Evolutionary conservation across 345 rosid species (phyloP), one percentile per base, ranked within the genome.

Genomic region (Acer saccharum): DNA sequence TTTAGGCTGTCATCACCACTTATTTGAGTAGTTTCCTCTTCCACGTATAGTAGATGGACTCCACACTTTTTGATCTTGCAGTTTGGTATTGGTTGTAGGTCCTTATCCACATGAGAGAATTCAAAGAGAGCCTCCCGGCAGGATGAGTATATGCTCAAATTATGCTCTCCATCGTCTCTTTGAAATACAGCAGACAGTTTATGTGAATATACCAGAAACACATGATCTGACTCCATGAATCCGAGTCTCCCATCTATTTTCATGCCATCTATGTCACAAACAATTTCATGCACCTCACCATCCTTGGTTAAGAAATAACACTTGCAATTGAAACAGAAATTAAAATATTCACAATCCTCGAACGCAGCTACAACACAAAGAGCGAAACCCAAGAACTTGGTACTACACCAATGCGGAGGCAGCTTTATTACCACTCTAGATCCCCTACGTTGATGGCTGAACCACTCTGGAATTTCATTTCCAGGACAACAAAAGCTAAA

Each of bases 1-100:
- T 32, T 32, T 2, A 32, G 10, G 23, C 16, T 17, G 25, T 17
- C 63, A 54, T 13, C 62, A 58, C 41, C 32, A 9, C 1, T 12
- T 50, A 11, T 50, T 12, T 50, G 54, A 11, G 54, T 50, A 20
- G 9, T 7, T 20, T 72, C 75, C 73, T n/a, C 75, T n/a, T 72
- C 29, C 3, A 21, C n/a, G 65, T 32, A 23, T 41, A 60, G 25
- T 8, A 61, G 35, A 57, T 58, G 35, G 39, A 43, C 16, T 32
- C 76, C 76, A 14, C 67, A 73, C 10, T 23, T 60, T 46, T 73
- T 73, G 18, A 27, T 32, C 35, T 32, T 32, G 35, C 35, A 32
- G 35, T 32, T 32, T 32, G 5, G 35, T 32, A 32, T 32, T 29
- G 32, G 32, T 29, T 29, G 32, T 29, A 29, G 3, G 32, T 29